These are phyloP conservation scores for Aspergillus calidoustus DNA, from an alignment of 2,329 filamentous ascomycete genomes.

Conservation along the genomic window DNA sequence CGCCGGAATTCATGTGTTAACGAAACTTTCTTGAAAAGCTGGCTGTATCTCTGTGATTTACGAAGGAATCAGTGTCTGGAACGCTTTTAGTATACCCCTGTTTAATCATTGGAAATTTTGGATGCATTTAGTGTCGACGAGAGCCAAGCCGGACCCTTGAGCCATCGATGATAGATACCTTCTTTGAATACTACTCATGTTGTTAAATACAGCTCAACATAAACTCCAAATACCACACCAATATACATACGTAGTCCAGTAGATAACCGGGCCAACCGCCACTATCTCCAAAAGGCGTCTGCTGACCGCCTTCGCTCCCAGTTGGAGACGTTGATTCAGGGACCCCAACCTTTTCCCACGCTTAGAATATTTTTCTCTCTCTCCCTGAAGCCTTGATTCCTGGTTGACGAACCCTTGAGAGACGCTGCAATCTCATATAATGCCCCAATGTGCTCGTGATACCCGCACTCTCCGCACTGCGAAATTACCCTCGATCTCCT, in stretches of 20 bases:
- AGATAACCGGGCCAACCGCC: not conserved
- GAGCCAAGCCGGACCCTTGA: slow-evolving; percentile 12
- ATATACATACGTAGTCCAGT: not conserved
- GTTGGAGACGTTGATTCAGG: not conserved
- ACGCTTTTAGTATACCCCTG: slow-evolving; percentile 20
- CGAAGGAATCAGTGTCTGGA: slow-evolving; percentile 26
- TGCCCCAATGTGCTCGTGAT: not conserved
- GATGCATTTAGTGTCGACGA: slow-evolving; percentile 4
- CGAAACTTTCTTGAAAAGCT: slow-evolving; percentile 32
- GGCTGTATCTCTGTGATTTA: slow-evolving; percentile 35
- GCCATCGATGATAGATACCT: slow-evolving; percentile 15
- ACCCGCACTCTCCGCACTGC: slow-evolving; percentile 1
- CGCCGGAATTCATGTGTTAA: slow-evolving; percentile 21
- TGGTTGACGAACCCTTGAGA: not conserved
- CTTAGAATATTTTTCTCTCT: not conserved
- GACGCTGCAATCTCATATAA: not conserved
- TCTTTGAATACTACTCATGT: not conserved
- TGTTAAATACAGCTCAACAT: no score
- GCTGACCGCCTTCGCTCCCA: slow-evolving; percentile 13
- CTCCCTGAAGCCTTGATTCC: not conserved
- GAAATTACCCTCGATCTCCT: slow-evolving; percentile 3
- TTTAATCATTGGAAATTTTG: slow-evolving; percentile 11
- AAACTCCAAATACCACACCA: no score
- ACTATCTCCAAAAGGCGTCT: not conserved
- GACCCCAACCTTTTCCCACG: not conserved